Conservation (phyloP, 805 yeast species). For the Candida sphagnicola region DNA sequence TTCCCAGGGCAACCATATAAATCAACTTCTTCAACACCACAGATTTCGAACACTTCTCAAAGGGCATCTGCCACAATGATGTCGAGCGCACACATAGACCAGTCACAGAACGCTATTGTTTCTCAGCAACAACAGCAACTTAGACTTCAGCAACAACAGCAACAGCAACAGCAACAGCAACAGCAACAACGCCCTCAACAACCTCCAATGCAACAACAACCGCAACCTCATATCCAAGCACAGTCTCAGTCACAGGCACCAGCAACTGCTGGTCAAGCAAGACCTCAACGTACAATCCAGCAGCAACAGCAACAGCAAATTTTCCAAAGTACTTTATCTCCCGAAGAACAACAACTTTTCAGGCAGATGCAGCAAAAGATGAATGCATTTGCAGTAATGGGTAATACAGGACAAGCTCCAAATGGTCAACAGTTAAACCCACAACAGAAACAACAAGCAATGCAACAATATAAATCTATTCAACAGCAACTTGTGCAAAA, state of each 20-base stretch:
- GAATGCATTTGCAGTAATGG: constrained; percentile 39
- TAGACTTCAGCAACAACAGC: constrained; percentile 18
- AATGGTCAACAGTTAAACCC: constrained; percentile 37
- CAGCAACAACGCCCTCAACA: constrained; percentile 16
- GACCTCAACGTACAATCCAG: constrained; percentile 16
- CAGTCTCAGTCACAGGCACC: no score
- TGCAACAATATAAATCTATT: constrained; percentile 36
- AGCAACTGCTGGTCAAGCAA: no score
- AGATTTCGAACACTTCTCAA: constrained; percentile 5
- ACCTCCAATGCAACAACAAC: constrained; percentile 6
- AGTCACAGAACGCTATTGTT: constrained; percentile 5
- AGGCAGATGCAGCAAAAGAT: constrained; percentile 37
- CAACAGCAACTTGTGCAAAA: constrained; percentile 36
- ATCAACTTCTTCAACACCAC: constrained; percentile 7
- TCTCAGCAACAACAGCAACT: constrained; percentile 8
- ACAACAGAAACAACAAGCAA: constrained; percentile 42
- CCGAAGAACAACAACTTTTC: constrained; percentile 40
- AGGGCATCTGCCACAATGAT: constrained; percentile 3
- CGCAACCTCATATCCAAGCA: constrained; percentile 2
- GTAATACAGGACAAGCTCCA: constrained; percentile 41
- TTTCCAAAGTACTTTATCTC: constrained; percentile 37
- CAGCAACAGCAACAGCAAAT: constrained; percentile 44
- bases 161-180: constrained; percentile 14
- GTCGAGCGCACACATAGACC: constrained; percentile 1
- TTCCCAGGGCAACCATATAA: constrained; percentile 15